Base-by-base conservation (phyloP, 352 stramenopile genomes). In the Phytophthora pseudosyringae region DNA sequence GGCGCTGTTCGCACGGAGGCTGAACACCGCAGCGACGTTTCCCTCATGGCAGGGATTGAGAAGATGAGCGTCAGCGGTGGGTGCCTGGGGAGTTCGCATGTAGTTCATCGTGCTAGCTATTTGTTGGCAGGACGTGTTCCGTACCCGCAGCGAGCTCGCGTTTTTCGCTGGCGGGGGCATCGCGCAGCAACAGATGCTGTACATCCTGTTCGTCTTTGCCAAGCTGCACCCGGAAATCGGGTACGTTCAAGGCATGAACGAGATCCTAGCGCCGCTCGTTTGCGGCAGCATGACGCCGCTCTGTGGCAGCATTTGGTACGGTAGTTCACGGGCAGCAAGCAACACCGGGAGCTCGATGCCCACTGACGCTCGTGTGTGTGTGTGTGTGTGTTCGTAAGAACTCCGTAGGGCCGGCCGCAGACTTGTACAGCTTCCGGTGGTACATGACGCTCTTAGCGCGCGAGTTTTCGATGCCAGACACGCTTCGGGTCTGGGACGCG, bases 221-320 rank as follows among this genome's bases (percentile, higher is more conserved):
- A 89, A 89, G 57, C 72, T 91, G 33, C 74, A 98, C 47, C 74
- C 84, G 1, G 73, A 90, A 6, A 76, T 97, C 16, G 88, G 90
- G 25, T 98, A 98, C 80, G 86, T 96, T 51, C 95, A 98, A 71
- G 95, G 93, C 36, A 98, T 98, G 95, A 97, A 98, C 67, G 95
- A 98, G 66, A 91, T 98, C 52, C 75, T 97, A 3, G 94, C 86
- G 3, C 92, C 90, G 31, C 67, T 98, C 3, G 40, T 97, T 1
- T 69, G 89, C 72, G 83, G 0, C 83, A 91, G 47, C 83, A 91
- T 29, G 83, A 91, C 36, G 77, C 83, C 1, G 15, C 58, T 3
- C 57, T 91, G 3, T 91, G 79, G 83, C 83, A 87, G 56, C 83
- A 91, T 45, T 59, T 91, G 67, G 82, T 91, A 63, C 36, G 49